A percentile compares a stretch with the other conserved stretches of the same genome.
phyloP scores from a whole-genome alignment of 1,284 basidiomycete genomes.

The Moesziomyces aphidis region DNA sequence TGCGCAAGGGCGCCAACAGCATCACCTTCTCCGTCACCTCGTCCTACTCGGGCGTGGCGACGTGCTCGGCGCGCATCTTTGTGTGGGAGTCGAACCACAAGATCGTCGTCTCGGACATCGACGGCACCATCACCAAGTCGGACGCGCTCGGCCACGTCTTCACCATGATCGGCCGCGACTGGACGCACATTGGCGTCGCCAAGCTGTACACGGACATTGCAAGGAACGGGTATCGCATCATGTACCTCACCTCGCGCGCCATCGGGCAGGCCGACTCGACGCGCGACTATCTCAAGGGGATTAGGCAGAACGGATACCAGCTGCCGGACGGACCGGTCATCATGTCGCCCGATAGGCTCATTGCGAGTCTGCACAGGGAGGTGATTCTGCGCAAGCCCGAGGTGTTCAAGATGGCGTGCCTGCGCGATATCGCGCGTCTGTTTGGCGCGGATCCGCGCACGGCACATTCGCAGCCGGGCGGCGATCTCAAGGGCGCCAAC shows the following conservation, averaged over 20 bases:
- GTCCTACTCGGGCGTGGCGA: constrained; percentile 83
- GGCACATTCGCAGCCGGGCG: constrained; percentile 21
- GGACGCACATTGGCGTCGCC: constrained; percentile 98
- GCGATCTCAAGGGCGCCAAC: constrained; percentile 13
- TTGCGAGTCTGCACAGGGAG: constrained; percentile 88
- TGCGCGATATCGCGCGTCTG: constrained; percentile 92
- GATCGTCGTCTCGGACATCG: constrained; percentile 96
- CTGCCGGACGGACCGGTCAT: constrained; percentile 98
- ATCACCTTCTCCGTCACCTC: constrained; percentile 89
- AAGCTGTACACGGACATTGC: constrained; percentile 96
- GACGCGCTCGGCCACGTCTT: constrained; percentile 98
- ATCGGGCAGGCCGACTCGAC: constrained; percentile 99
- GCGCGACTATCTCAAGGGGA: constrained; percentile 91
- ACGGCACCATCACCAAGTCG: constrained; percentile 95
- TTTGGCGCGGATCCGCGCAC: constrained; percentile 75
- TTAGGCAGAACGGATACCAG: constrained; percentile 94
- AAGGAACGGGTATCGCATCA: constrained; percentile 96
- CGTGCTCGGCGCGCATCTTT: constrained; percentile 91
- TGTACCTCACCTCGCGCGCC: constrained; percentile 97
- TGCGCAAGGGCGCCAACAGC: constrained; percentile 89
- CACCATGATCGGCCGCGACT: constrained; percentile 98
- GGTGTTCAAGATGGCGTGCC: constrained; percentile 99
- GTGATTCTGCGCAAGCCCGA: constrained; percentile 84
- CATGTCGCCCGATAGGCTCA: constrained; percentile 96
- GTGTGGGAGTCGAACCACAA: constrained; percentile 91